Evolutionary conservation across 345 rosid genomes (phyloP).

Genomic region (Gynandropsis gynandra): DNA sequence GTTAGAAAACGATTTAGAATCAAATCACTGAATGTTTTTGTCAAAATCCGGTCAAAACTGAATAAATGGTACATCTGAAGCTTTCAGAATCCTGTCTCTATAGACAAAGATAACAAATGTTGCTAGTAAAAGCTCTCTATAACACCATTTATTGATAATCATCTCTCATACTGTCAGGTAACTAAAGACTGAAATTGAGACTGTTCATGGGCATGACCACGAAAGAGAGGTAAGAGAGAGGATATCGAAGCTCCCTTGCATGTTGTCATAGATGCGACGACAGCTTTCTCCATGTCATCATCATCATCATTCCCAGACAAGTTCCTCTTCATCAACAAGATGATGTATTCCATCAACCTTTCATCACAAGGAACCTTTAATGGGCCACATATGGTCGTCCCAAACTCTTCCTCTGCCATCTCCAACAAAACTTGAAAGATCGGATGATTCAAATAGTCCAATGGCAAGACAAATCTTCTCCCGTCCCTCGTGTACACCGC

Average conservation of each 20-base stretch:
- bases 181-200: slow-evolving; percentile 27
- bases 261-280: slow-evolving; percentile 22
- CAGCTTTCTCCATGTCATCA: slow-evolving; percentile 22
- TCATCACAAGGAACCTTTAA: slow-evolving; percentile 47
- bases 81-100: not conserved
- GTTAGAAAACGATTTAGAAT: slow-evolving; percentile 9
- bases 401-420: slow-evolving; percentile 53
- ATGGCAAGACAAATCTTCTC: slow-evolving; percentile 41
- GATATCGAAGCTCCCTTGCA: slow-evolving; percentile 31
- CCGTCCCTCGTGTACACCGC: slow-evolving; percentile 46
- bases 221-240: slow-evolving; percentile 29
- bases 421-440: slow-evolving; percentile 43
- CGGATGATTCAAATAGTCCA: slow-evolving; percentile 43
- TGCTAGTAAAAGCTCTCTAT: slow-evolving; percentile 9
- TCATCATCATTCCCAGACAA: slow-evolving; percentile 22
- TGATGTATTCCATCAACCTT: slow-evolving; percentile 37
- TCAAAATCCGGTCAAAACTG: slow-evolving; percentile 16
- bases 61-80: slow-evolving; percentile 17
- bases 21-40: not conserved
- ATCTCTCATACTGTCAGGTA: slow-evolving; percentile 20
- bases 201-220: slow-evolving; percentile 26
- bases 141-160: not conserved
- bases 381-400: slow-evolving; percentile 37
- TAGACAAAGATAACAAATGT: slow-evolving; percentile 22
- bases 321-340: slow-evolving; percentile 29